Percentiles rank a stretch among this genome's conserved stretches.
Evolutionary conservation across 2,329 filamentous ascomycete genomes (phyloP).

Genomic region (Passalora sequoiae): DNA sequence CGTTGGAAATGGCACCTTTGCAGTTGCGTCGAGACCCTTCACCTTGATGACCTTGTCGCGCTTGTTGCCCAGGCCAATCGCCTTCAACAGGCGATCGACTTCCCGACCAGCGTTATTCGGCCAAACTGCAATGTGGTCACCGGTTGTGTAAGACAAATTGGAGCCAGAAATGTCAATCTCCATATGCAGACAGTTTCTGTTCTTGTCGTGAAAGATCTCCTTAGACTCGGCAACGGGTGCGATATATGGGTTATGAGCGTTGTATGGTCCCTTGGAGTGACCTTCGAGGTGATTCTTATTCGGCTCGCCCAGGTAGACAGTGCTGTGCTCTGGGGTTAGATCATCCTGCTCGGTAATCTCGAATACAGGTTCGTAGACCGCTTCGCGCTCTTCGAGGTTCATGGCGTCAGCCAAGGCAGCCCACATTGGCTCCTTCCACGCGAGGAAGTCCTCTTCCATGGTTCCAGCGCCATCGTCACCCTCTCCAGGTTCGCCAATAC

Average conservation of each 20-base stretch:
- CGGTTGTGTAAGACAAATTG: slow-evolving; percentile 88
- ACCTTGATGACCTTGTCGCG: slow-evolving; percentile 77
- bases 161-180: slow-evolving; percentile 88
- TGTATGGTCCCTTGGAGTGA: slow-evolving; percentile 78
- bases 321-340: slow-evolving; percentile 66
- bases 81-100: slow-evolving; percentile 80
- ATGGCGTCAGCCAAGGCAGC: slow-evolving; percentile 73
- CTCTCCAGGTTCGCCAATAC: slow-evolving; percentile 84
- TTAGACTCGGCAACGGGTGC: slow-evolving; percentile 86
- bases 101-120: slow-evolving; percentile 90
- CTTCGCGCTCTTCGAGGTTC: slow-evolving; percentile 88
- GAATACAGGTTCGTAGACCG: slow-evolving; percentile 91
- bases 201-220: slow-evolving; percentile 83
- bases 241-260: slow-evolving; percentile 81
- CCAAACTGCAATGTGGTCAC: slow-evolving; percentile 96
- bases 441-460: slow-evolving; percentile 98
- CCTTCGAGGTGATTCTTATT: slow-evolving; percentile 77
- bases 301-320: slow-evolving; percentile 91
- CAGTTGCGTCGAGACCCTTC: slow-evolving; percentile 87
- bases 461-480: slow-evolving; percentile 97
- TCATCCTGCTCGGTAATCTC: slow-evolving; percentile 64
- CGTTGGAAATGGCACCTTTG: slow-evolving; percentile 95
- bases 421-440: slow-evolving; percentile 99
- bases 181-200: slow-evolving; percentile 92
- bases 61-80: slow-evolving; percentile 71